Evolutionary conservation across 495 filamentous ascomycete genomes (phyloP).

Genomic region (Glutinoglossum americanum): DNA sequence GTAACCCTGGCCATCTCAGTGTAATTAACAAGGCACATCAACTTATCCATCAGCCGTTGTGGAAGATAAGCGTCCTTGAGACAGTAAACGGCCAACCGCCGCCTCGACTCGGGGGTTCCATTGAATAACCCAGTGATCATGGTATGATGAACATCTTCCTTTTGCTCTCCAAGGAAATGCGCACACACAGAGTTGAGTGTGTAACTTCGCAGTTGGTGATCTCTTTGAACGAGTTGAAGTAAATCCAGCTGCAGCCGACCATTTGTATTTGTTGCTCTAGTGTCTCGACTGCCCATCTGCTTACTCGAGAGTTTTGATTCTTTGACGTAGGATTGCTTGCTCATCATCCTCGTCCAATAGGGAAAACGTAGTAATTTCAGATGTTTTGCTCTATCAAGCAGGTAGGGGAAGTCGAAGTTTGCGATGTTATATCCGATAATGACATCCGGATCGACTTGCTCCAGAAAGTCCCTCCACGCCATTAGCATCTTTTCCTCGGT

Average conservation of each 20-base stretch:
- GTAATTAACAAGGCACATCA: slow-evolving; percentile 94
- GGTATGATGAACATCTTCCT: slow-evolving; percentile 95
- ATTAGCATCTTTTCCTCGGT: slow-evolving; percentile 70
- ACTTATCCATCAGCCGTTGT: slow-evolving; percentile 86
- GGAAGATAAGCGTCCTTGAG: slow-evolving; percentile 95
- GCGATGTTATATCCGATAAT: slow-evolving; percentile 98
- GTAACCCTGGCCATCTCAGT: slow-evolving; percentile 99
- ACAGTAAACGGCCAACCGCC: slow-evolving; percentile 86
- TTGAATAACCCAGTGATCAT: slow-evolving; percentile 99
- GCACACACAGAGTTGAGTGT: slow-evolving; percentile 92
- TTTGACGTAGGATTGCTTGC: slow-evolving; percentile 39
- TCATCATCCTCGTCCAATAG: slow-evolving; percentile 59
- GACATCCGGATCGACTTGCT: slow-evolving; percentile 85
- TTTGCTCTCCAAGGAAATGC: slow-evolving; percentile 94
- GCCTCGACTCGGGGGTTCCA: slow-evolving; percentile 74
- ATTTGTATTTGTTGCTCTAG: slow-evolving; percentile 81
- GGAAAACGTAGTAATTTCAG: slow-evolving; percentile 58
- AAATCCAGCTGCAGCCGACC: slow-evolving; percentile 86
- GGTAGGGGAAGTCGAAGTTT: slow-evolving; percentile 97
- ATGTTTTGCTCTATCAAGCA: slow-evolving; percentile 72
- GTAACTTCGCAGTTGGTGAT: slow-evolving; percentile 88
- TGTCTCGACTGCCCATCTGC: slow-evolving; percentile 95
- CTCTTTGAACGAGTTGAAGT: slow-evolving; percentile 78
- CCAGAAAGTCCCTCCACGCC: slow-evolving; percentile 72
- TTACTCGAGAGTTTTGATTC: slow-evolving; percentile 86